Conservation (phyloP, 148 eudicot species). For the Bassia scoparia region DNA sequence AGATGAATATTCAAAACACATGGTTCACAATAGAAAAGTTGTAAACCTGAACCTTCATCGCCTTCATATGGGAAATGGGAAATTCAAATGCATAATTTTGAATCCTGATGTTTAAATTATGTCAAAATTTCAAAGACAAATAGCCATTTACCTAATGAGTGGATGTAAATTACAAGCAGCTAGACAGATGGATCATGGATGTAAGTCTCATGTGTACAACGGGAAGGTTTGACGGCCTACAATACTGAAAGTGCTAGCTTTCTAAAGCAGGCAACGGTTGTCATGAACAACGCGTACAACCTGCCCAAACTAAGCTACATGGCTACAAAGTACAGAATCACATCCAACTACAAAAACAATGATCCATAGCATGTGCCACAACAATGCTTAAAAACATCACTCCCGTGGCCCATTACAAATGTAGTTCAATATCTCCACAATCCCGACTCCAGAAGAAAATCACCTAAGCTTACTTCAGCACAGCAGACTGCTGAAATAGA, state of each 20-base stretch:
- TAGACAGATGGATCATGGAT: not conserved
- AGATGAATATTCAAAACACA: too few species aligned
- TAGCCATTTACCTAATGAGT: too few species aligned
- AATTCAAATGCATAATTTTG: too few species aligned
- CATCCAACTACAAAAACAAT: not conserved
- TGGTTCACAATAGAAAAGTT: too few species aligned
- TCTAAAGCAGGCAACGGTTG: conserved; percentile 18
- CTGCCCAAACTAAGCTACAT: conserved; percentile 15
- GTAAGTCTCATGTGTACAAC: not conserved
- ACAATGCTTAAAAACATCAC: conserved; percentile 12
- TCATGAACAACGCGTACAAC: conserved; percentile 8
- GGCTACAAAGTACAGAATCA: conserved; percentile 9
- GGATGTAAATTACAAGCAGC: not conserved
- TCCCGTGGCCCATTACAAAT: not conserved
- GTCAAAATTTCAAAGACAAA: not conserved
- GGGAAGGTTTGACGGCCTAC: not conserved
- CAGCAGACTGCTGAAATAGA: not conserved
- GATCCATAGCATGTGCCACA: conserved; percentile 5
- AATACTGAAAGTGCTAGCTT: not conserved
- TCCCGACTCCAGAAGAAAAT: not conserved
- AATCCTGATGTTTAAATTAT: too few species aligned
- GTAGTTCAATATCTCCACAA: not conserved
- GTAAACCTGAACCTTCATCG: too few species aligned
- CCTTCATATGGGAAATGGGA: too few species aligned
- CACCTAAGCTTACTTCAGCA: not conserved